Percentiles rank a stretch among this genome's conserved stretches.
phyloP scores from a whole-genome alignment of 1,284 basidiomycete genomes.

The Tilletia walkeri region DNA sequence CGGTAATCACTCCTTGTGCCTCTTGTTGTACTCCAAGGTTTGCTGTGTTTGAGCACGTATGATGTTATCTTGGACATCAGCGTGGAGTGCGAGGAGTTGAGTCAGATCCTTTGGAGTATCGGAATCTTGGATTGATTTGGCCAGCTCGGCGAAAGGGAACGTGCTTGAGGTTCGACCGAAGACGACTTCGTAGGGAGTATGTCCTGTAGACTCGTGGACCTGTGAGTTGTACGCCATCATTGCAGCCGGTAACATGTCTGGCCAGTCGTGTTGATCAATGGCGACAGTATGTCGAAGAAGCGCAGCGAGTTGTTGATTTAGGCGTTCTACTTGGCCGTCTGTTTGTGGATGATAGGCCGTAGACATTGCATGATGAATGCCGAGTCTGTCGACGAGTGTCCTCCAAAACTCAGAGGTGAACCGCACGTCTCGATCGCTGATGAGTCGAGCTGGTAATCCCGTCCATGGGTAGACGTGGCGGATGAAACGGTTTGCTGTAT shows the following conservation, averaged over 20 bases:
- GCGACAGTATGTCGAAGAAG: conserved; percentile 55
- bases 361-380: neutral
- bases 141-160: too few species aligned
- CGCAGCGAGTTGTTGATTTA: conserved; percentile 50
- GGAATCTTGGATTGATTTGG: too few species aligned
- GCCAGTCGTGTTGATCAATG: conserved; percentile 60
- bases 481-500: neutral
- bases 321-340: conserved; percentile 40
- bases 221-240: conserved; percentile 62
- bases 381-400: neutral
- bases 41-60: too few species aligned
- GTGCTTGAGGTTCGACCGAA: conserved; percentile 31
- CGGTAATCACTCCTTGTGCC: too few species aligned
- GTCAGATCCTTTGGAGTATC: too few species aligned
- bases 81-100: too few species aligned
- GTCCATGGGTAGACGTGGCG: neutral
- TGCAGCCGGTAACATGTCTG: conserved; percentile 57
- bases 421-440: neutral
- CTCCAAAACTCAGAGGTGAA: conserved; percentile 5
- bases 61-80: too few species aligned
- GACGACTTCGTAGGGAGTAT: conserved; percentile 59
- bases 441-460: neutral
- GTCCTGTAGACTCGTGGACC: conserved; percentile 35
- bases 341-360: conserved; percentile 14
- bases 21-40: too few species aligned